phyloP scores from a whole-genome alignment of 805 yeast species.

The Starmerella cellae region DNA sequence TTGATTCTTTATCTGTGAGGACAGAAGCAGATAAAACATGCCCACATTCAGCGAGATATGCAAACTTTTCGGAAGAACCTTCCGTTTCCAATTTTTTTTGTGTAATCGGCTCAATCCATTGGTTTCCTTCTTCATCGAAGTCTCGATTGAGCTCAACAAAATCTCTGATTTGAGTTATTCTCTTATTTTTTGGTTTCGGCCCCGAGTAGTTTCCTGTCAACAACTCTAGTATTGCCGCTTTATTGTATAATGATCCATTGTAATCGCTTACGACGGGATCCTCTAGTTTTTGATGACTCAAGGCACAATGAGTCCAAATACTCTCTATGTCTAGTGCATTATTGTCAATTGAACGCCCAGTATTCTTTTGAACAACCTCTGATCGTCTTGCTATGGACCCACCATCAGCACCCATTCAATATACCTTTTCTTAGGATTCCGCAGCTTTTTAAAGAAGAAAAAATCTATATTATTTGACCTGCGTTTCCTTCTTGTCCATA shows the following conservation, averaged over 20 bases:
- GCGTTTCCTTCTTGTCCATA: too few relatives aligned
- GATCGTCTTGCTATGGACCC: constrained; percentile 51
- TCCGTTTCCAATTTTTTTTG: constrained; percentile 27
- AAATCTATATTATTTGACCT: too few relatives aligned
- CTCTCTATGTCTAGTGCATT: background rate
- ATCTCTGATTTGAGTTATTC: constrained; percentile 32
- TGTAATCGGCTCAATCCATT: constrained; percentile 33
- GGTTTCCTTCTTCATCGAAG: constrained; percentile 8
- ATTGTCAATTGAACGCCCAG: background rate
- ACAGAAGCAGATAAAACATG: constrained; percentile 21
- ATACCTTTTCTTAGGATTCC: too few relatives aligned
- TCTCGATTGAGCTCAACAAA: constrained; percentile 33
- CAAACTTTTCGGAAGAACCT: constrained; percentile 28
- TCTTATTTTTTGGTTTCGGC: background rate
- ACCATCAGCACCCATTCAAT: constrained; percentile 39
- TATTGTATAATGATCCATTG: constrained; percentile 51
- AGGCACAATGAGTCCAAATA: constrained; percentile 37
- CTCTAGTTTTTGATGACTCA: constrained; percentile 34
- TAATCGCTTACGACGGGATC: constrained; percentile 48
- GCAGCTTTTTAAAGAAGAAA: too few relatives aligned
- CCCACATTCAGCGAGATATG: constrained; percentile 34
- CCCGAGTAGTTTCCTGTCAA: constrained; percentile 31
- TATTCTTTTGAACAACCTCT: constrained; percentile 30
- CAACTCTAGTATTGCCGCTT: constrained; percentile 47
- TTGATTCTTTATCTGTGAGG: constrained; percentile 10